Evolutionary conservation across 257 asterid species (phyloP).

Genomic region (Solanum sejunctum): DNA sequence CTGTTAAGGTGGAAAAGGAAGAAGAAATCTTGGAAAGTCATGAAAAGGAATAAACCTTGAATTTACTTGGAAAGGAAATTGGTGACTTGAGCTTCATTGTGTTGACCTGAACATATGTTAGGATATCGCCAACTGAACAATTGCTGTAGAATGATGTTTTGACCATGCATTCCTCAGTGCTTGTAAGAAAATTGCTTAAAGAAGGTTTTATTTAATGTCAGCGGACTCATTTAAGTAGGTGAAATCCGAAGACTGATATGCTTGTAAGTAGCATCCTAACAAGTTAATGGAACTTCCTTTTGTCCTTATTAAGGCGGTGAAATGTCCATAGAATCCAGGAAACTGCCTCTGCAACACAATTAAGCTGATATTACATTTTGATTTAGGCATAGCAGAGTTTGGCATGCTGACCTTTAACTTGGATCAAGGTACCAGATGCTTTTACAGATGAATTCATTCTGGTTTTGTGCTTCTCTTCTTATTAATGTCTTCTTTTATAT

Average conservation of each 20-base stretch:
- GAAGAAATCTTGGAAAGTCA: constrained; percentile 40
- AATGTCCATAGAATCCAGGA: neutral
- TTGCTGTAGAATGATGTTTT: neutral
- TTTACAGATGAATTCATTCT: neutral
- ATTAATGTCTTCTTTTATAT: neutral
- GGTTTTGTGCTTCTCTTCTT: neutral
- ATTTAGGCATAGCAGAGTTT: neutral
- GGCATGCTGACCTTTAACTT: neutral
- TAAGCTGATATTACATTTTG: neutral
- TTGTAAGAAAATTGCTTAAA: neutral
- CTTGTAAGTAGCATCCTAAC: neutral
- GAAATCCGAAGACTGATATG: neutral
- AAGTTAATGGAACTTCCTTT: neutral
- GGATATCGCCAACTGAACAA: neutral
- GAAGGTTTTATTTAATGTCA: neutral
- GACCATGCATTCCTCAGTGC: neutral
- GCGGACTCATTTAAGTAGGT: neutral
- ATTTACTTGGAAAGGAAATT: neutral
- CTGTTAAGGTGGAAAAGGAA: constrained; percentile 54
- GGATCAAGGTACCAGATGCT: neutral
- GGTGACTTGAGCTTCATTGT: neutral
- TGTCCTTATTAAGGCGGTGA: neutral
- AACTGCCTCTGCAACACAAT: neutral
- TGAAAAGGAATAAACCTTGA: constrained; percentile 15
- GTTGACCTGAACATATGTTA: neutral